phyloP scores from a whole-genome alignment of 805 yeast species.

The Candida piceae region DNA sequence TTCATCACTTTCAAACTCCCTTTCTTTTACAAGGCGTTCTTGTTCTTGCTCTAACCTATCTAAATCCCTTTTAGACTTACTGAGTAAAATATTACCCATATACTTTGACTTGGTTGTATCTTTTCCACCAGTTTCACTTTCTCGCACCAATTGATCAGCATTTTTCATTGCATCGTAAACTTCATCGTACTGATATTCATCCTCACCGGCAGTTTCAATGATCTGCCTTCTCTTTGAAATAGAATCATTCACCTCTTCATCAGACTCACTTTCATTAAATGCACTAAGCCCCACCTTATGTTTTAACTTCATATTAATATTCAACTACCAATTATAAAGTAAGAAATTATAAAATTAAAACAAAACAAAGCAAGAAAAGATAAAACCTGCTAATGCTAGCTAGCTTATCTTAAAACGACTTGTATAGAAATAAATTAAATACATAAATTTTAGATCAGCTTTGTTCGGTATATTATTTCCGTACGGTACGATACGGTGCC shows the following conservation, averaged over 20 bases:
- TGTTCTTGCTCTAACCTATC: constrained; percentile 40
- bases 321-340: too few relatives aligned
- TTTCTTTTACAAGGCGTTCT: constrained; percentile 32
- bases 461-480: too few relatives aligned
- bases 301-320: too few relatives aligned
- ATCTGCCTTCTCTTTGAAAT: neutral
- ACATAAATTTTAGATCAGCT: too few relatives aligned
- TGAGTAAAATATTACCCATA: constrained; percentile 37
- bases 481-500: too few relatives aligned
- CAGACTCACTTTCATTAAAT: neutral
- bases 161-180: constrained; percentile 39
- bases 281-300: too few relatives aligned
- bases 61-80: constrained; percentile 40
- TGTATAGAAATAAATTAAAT: too few relatives aligned
- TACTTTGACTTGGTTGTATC: constrained; percentile 24
- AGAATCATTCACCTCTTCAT: neutral
- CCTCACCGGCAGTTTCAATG: neutral
- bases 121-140: constrained; percentile 12
- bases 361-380: too few relatives aligned
- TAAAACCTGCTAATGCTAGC: too few relatives aligned
- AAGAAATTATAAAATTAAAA: too few relatives aligned
- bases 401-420: too few relatives aligned
- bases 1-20: constrained; percentile 36
- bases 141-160: constrained; percentile 16
- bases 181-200: constrained; percentile 39